Evolutionary conservation across 805 yeast species (phyloP).

Genomic region (Ogataea salicorniae): DNA sequence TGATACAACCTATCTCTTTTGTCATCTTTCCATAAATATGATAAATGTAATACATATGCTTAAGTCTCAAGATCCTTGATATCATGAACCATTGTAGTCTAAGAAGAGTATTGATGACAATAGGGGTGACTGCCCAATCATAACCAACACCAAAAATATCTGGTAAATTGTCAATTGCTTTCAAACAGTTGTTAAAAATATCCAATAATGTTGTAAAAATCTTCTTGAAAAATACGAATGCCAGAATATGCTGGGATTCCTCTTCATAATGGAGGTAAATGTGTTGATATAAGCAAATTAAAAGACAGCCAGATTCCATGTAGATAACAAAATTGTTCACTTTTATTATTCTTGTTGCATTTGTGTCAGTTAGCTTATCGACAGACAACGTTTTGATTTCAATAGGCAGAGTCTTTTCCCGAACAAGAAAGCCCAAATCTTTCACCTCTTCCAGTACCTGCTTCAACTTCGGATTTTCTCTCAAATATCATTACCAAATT

Average conservation of each 20-base stretch:
- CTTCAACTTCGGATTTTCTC: conserved; percentile 29
- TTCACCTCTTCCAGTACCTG: conserved; percentile 30
- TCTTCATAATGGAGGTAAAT: conserved; percentile 38
- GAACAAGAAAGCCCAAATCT: conserved; percentile 32
- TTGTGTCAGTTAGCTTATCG: conserved; percentile 5
- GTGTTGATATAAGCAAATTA: conserved; percentile 31
- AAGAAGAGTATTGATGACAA: conserved; percentile 7
- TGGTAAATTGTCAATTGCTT: conserved; percentile 29
- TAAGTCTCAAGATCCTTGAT: conserved; percentile 5
- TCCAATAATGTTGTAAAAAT: conserved; percentile 26
- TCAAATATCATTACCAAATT: conserved; percentile 29
- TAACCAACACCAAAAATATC: conserved; percentile 38
- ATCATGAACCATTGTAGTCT: conserved; percentile 9
- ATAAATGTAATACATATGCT: conserved; percentile 10
- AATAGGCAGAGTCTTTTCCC: conserved; percentile 8
- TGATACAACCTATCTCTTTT: conserved; percentile 1
- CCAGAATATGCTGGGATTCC: conserved; percentile 20
- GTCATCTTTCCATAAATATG: conserved; percentile 9
- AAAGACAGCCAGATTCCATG: conserved; percentile 11
- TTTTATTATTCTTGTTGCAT: conserved; percentile 17
- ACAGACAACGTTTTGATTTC: conserved; percentile 21
- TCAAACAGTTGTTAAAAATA: conserved; percentile 29
- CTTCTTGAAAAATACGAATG: conserved; percentile 34
- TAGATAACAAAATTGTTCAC: conserved; percentile 15
- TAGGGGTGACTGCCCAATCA: conserved; percentile 39